phyloP scores from a whole-genome alignment of 495 filamentous ascomycete genomes.

The Xylaria acuta region DNA sequence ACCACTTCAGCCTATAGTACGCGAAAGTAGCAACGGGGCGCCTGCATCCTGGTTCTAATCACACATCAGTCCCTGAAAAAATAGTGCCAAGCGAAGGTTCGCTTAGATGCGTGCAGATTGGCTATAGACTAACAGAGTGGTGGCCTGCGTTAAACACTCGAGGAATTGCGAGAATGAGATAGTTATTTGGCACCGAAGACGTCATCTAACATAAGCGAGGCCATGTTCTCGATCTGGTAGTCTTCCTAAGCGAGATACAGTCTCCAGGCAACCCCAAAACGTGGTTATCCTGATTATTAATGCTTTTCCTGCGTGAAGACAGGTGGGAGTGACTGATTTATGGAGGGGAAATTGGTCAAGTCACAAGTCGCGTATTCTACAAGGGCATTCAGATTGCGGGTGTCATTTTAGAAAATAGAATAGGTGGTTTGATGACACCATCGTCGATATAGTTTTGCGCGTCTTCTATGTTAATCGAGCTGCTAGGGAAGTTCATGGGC shows the following conservation, averaged over 20 bases:
- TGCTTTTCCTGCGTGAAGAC: neutral
- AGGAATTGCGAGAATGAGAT: neutral
- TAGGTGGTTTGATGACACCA: neutral
- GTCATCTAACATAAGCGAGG: conserved; percentile 18
- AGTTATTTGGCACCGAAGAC: neutral
- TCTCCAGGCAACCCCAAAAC: neutral
- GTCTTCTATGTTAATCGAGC: neutral
- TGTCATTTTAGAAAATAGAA: neutral
- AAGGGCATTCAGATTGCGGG: neutral
- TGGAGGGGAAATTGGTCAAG: neutral
- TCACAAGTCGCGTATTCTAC: neutral
- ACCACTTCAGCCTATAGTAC: conserved; percentile 21
- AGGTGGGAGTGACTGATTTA: neutral
- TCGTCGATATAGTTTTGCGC: neutral
- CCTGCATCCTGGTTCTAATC: conserved; percentile 7
- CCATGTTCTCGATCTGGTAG: neutral
- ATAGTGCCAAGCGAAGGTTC: conserved; percentile 4
- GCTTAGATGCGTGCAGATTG: neutral
- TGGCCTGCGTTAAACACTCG: neutral
- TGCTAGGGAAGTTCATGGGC: neutral
- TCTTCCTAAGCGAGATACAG: conserved; percentile 8
- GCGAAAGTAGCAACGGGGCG: neutral
- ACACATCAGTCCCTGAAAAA: neutral
- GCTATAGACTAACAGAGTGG: neutral
- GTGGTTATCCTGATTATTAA: neutral